Conservation (phyloP, 2,329 filamentous ascomycete genomes). For the Colletotrichum sp. region DNA sequence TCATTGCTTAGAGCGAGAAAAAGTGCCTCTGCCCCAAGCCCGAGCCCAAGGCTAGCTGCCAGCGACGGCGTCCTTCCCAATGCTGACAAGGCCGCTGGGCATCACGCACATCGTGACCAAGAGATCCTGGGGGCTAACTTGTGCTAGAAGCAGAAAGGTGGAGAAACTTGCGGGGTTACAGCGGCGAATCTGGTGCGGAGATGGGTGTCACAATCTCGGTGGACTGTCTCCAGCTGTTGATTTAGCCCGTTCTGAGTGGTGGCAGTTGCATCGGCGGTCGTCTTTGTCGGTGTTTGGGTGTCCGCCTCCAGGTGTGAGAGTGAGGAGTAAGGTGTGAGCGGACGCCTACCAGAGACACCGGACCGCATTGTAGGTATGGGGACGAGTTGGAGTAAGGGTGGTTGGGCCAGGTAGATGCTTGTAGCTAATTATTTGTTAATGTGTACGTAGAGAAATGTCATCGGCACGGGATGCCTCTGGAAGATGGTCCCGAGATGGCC, state of each 20-base stretch:
- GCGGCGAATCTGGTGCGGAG: conserved; percentile 19
- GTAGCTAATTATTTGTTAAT: conserved; percentile 10
- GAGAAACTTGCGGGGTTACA: conserved; percentile 22
- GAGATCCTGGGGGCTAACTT: conserved; percentile 9
- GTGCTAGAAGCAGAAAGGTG: conserved; percentile 21
- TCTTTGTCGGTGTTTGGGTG: not conserved
- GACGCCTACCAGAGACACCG: not conserved
- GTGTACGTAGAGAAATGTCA: not conserved
- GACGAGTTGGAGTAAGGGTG: conserved; percentile 8
- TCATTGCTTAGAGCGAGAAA: not conserved
- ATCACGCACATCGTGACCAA: conserved; percentile 20
- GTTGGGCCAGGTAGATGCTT: not conserved
- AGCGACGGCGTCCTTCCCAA: conserved; percentile 18
- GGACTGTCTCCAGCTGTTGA: not conserved
- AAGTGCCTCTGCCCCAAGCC: not conserved
- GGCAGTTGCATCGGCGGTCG: not conserved
- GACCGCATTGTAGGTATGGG: not conserved
- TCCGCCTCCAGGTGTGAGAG: not conserved
- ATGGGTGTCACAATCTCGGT: conserved; percentile 15
- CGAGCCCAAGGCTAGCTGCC: conserved; percentile 6
- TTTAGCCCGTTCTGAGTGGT: not conserved
- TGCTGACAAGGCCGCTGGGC: conserved; percentile 17
- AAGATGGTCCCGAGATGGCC: not conserved
- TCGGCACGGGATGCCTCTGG: not conserved
- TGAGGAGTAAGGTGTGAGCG: not conserved